Conservation (phyloP, 345 rosid genomes). For the Eucalyptus marginata region DNA sequence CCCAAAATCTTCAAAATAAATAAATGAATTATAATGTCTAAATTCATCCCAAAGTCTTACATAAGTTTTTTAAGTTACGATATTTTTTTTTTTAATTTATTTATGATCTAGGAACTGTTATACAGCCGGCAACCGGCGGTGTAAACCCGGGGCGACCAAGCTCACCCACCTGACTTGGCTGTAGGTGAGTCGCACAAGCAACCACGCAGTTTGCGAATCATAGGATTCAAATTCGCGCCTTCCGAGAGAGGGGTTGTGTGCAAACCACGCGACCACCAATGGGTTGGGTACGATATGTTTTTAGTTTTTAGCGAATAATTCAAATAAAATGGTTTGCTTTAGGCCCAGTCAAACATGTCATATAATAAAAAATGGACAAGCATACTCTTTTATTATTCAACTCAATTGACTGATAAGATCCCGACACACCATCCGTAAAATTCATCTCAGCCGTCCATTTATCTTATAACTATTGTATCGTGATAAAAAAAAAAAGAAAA, state of each 20-base stretch:
- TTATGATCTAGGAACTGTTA: too few relatives aligned
- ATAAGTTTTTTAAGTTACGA: not conserved
- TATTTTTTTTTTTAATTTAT: not conserved
- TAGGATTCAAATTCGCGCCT: too few relatives aligned
- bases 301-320: not conserved
- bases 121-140: too few relatives aligned
- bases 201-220: too few relatives aligned
- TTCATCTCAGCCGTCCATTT: not conserved
- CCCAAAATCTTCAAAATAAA: not conserved
- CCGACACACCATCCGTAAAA: not conserved
- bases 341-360: not conserved
- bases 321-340: not conserved
- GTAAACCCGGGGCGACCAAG: too few relatives aligned
- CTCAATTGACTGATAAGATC: not conserved
- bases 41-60: not conserved
- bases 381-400: not conserved
- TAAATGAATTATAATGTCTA: not conserved
- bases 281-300: not conserved
- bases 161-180: too few relatives aligned
- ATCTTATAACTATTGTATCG: not conserved
- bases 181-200: too few relatives aligned
- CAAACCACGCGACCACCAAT: too few relatives aligned
- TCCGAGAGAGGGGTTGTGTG: too few relatives aligned
- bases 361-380: not conserved
- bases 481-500: not conserved